Evolutionary conservation across 768 basidiomycete species (phyloP), one percentile per base, ranked within the genome.

Genomic region (Xerocomus brunneocitrinus): DNA sequence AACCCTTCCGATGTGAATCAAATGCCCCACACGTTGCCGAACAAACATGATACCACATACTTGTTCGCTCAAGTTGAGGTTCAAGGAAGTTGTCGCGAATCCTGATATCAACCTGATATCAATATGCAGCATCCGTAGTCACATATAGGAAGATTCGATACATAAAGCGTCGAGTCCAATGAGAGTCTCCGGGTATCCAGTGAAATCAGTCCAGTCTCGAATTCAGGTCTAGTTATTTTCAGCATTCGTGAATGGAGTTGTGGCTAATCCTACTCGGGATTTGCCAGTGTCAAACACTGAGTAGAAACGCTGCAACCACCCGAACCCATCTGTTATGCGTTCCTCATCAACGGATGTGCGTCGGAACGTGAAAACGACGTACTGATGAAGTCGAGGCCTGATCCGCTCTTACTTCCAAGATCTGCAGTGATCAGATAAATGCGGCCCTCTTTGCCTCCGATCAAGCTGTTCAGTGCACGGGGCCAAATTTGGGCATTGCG

Each of bases 321-420:
- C 75, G 51, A 80, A 82, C 4, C 82, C 81, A 53, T 81, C 81
- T 80, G 60, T 47, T 27, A 8, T 10, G 10, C 12, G 12, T 27
- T 27, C 31, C 19, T 8, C 27, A 39, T 58, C 49, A 53, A 52
- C 30, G 43, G 34, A 36, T 1, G 10, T 3, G 7, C 12, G 2
- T 8, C 24, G 8, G 14, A 6, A 24, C 8, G 4, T 4, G 9
- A 7, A 42, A 24, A 24, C 2, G 19, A 72, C 76, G 22, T 57
- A 82, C 79, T 78, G 67, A 85, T 80, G 62, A 85, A 86, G 68
- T 85, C 83, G 16, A 87, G 74, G 47, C 84, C 84, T 36, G 73
- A 67, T 2, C 83, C 83, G 50, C 74, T 79, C 48, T 58, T 56
- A 49, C 62, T 65, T 32, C 83, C 82, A 36, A 84, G 61, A 60